Evolutionary conservation across 192 early-diverging fungal species (phyloP).

Genomic region (Globomyces pollinis-pini): DNA sequence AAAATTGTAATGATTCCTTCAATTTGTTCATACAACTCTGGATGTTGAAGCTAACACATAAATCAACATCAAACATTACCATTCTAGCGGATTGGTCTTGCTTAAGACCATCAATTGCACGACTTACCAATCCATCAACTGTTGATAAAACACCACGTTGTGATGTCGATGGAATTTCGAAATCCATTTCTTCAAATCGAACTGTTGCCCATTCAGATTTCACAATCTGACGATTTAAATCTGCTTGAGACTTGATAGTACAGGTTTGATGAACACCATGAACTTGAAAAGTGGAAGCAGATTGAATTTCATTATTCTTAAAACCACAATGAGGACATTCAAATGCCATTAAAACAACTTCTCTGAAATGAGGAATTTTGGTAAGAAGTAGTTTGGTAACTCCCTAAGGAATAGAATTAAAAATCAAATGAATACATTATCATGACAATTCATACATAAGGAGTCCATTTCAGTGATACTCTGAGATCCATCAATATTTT

Average conservation of each 20-base stretch:
- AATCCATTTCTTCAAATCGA: slow-evolving; percentile 73
- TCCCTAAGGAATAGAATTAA: slow-evolving; percentile 57
- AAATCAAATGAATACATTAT: no score
- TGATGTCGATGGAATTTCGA: slow-evolving; percentile 74
- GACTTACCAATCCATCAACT: slow-evolving; percentile 73
- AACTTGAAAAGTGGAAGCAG: slow-evolving; percentile 73
- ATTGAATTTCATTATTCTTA: slow-evolving; percentile 84
- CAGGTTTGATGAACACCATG: slow-evolving; percentile 66
- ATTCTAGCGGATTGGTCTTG: slow-evolving; percentile 73
- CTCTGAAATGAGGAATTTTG: slow-evolving; percentile 87
- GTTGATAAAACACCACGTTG: slow-evolving; percentile 80
- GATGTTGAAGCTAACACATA: slow-evolving; percentile 37
- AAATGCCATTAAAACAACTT: slow-evolving; percentile 75
- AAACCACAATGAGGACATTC: slow-evolving; percentile 84
- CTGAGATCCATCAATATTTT: slow-evolving; percentile 58
- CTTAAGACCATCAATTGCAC: slow-evolving; percentile 73
- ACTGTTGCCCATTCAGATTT: slow-evolving; percentile 76
- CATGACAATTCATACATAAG: slow-evolving; percentile 82
- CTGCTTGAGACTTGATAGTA: slow-evolving; percentile 37
- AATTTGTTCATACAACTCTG: slow-evolving; percentile 66
- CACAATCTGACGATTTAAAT: slow-evolving; percentile 86
- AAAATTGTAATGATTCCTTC: slow-evolving; percentile 59
- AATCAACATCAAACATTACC: slow-evolving; percentile 15
- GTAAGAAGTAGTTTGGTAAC: slow-evolving; percentile 79
- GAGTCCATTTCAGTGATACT: slow-evolving; percentile 78